A percentile compares a stretch with the other conserved stretches of the same genome.
Conservation (phyloP, 2,329 filamentous ascomycete genomes). For the Neofusicoccum parvum region DNA sequence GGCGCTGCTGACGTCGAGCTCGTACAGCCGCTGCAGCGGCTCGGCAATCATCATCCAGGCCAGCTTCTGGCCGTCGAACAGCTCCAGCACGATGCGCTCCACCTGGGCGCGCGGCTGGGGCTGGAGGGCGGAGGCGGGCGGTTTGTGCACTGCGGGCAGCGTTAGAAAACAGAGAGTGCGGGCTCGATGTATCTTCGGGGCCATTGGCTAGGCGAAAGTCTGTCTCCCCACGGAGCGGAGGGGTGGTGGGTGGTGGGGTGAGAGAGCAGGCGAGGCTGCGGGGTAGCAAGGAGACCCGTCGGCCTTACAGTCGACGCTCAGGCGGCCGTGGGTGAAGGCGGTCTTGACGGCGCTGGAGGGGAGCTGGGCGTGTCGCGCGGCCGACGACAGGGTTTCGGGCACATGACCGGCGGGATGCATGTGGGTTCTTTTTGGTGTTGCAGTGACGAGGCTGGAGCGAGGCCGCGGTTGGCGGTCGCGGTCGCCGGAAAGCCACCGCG, state of each 20-base stretch:
- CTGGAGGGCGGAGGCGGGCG: too few species aligned
- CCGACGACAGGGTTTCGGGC: neutral
- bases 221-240: neutral
- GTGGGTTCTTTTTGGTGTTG: neutral
- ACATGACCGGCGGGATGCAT: neutral
- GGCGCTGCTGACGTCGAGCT: conserved; percentile 35
- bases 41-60: conserved; percentile 41
- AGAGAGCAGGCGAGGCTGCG: neutral
- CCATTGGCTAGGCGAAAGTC: neutral
- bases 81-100: conserved; percentile 34
- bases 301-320: neutral
- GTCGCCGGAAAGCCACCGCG: neutral
- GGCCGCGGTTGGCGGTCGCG: neutral
- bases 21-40: conserved; percentile 37
- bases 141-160: too few species aligned
- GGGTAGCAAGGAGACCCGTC: neutral
- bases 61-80: conserved; percentile 37
- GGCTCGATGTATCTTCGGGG: neutral
- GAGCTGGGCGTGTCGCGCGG: neutral
- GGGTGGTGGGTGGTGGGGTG: neutral
- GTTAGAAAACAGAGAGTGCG: too few species aligned
- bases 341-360: neutral
- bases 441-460: neutral
- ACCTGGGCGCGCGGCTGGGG: too few species aligned
- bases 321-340: neutral